A percentile compares a stretch with the other conserved stretches of the same genome.
Evolutionary conservation across 2,329 filamentous ascomycete species (phyloP).

Genomic region (Ustilaginoidea virens): DNA sequence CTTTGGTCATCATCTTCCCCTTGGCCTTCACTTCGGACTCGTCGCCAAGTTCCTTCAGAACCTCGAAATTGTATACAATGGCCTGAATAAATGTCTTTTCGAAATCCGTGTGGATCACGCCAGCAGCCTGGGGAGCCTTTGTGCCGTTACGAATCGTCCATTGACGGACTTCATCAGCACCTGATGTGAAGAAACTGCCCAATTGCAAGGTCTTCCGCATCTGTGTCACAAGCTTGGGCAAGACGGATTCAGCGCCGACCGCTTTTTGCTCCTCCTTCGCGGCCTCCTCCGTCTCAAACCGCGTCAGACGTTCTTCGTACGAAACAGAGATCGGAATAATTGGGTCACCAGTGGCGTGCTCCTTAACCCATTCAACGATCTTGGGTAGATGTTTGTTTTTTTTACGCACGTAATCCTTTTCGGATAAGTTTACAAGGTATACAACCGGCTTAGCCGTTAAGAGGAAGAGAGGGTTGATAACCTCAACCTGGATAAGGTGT

Average conservation of each 20-base stretch:
- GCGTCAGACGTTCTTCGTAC: constrained; percentile 83
- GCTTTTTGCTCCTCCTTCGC: constrained; percentile 77
- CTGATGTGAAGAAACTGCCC: constrained; percentile 93
- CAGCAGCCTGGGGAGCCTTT: constrained; percentile 94
- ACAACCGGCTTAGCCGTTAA: constrained; percentile 94
- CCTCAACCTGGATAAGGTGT: constrained; percentile 55
- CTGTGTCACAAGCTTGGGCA: constrained; percentile 80
- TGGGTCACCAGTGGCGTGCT: constrained; percentile 72
- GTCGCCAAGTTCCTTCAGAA: constrained; percentile 73
- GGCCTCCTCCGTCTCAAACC: constrained; percentile 62
- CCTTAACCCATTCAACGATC: constrained; percentile 90
- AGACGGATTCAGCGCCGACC: constrained; percentile 68
- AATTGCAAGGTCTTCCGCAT: constrained; percentile 90
- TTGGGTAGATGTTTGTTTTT: constrained; percentile 98
- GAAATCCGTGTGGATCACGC: constrained; percentile 96
- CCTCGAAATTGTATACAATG: constrained; percentile 78
- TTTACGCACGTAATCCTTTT: constrained; percentile 93
- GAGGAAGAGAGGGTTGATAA: constrained; percentile 92
- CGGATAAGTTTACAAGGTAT: constrained; percentile 90
- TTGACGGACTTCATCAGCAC: constrained; percentile 89
- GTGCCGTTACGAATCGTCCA: constrained; percentile 95
- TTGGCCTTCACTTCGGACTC: constrained; percentile 81
- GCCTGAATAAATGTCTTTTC: constrained; percentile 99
- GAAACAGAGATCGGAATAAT: constrained; percentile 86
- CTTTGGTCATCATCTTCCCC: constrained; percentile 96